A percentile compares a stretch with the other conserved stretches of the same genome.
phyloP scores from a whole-genome alignment of 2,329 filamentous ascomycete genomes.

The Colletotrichum sp. region DNA sequence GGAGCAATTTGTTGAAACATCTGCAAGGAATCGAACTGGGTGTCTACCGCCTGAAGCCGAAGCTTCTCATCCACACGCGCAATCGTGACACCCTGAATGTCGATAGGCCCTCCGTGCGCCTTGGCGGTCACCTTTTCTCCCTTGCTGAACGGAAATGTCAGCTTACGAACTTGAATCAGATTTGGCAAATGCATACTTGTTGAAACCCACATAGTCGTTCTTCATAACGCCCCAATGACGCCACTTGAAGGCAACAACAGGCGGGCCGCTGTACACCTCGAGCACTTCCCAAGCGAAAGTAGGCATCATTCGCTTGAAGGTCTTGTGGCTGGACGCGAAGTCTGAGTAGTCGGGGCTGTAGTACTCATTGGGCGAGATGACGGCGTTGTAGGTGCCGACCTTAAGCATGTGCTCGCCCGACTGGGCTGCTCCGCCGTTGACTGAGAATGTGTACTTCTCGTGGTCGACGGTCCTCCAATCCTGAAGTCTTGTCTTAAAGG shows the following conservation, averaged over 20 bases:
- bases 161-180: not conserved
- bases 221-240: slow-evolving; percentile 72
- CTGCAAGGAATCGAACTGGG: slow-evolving; percentile 69
- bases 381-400: slow-evolving; percentile 72
- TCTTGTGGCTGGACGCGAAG: slow-evolving; percentile 70
- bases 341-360: slow-evolving; percentile 67
- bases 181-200: slow-evolving; percentile 52
- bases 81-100: slow-evolving; percentile 68
- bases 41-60: slow-evolving; percentile 62
- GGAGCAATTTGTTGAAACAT: slow-evolving; percentile 68
- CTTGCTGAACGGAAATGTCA: slow-evolving; percentile 42
- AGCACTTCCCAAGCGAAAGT: slow-evolving; percentile 74
- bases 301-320: slow-evolving; percentile 76
- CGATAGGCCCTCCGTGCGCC: slow-evolving; percentile 64
- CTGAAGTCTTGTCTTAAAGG: slow-evolving; percentile 64
- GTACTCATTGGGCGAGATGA: slow-evolving; percentile 67
- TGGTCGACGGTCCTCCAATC: slow-evolving; percentile 72
- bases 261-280: slow-evolving; percentile 70
- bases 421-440: slow-evolving; percentile 64
- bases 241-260: slow-evolving; percentile 68
- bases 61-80: slow-evolving; percentile 66
- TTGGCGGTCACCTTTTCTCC: slow-evolving; percentile 67
- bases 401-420: slow-evolving; percentile 68
- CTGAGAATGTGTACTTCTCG: slow-evolving; percentile 63
- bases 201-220: slow-evolving; percentile 68